Evolutionary conservation across 2,329 filamentous ascomycete genomes (phyloP), one percentile per base, ranked within the genome.

Genomic region (Xylaria sp.): DNA sequence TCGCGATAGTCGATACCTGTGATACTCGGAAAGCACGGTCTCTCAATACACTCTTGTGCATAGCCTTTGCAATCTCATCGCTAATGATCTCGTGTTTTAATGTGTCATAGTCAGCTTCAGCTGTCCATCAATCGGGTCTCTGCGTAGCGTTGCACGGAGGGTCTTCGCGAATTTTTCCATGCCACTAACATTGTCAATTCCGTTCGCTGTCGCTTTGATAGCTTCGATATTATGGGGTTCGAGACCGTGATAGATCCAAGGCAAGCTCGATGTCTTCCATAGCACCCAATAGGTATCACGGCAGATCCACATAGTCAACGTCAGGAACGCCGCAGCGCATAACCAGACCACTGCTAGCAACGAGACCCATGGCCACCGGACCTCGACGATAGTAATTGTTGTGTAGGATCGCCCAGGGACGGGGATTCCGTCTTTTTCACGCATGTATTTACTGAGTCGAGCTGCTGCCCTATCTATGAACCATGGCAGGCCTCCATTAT

Each of bases 211-310:
- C 17, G 47, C 23, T 11, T 49, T 35, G 5, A 57, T 49, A 25
- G 1, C 17, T n/a, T 46, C 40, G 2, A 57, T n/a, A 25, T 40
- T 19, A 1, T 43, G n/a, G 15, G 23, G 3, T 2, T 49, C 40
- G 8, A 62, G n/a, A 1, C 60, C 60, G 12, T 62, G 60, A 21
- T 62, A 62, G 6, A 62, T 49, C 21, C 38, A 33, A 3, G 54
- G 60, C 15, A 62, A 31, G 33, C 53, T 62, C 19, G 60, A 62
- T 40, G 38, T 49, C 17, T 62, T 62, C 60, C 60, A 62, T n/a
- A 58, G 33, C 12, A 42, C 3, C 33, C 14, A 14, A n/a, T 51
- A 25, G 3, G 14, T n/a, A 4, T 47, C 46, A n/a, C 54, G 47
- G 42, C 54, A 57, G 2, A 35, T 28, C 54, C 60, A 54, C n/a